Percentiles rank a stretch among this genome's conserved stretches.
Conservation (phyloP, 805 yeast species). For the Candida vartiovaarae region DNA sequence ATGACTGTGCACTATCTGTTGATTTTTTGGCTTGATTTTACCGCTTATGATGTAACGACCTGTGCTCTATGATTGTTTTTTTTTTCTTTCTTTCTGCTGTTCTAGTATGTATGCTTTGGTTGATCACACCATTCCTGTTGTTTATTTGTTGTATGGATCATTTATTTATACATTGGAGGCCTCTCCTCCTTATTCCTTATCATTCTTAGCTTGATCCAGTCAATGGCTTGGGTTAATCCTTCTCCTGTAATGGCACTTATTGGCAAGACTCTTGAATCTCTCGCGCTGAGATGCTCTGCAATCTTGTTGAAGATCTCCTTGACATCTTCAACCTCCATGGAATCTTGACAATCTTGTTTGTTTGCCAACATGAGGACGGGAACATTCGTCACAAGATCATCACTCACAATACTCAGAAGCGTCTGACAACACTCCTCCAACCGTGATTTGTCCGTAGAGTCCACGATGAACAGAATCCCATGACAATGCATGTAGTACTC, state of each 20-base stretch:
- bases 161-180: constrained; percentile 26
- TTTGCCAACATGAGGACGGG: constrained; percentile 94
- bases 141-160: neutral
- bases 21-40: neutral
- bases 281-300: constrained; percentile 79
- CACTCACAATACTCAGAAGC: constrained; percentile 46
- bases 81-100: neutral
- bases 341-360: constrained; percentile 75
- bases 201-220: constrained; percentile 76
- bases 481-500: constrained; percentile 82
- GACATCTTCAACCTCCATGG: constrained; percentile 69
- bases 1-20: neutral
- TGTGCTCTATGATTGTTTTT: neutral
- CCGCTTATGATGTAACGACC: neutral
- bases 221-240: constrained; percentile 81
- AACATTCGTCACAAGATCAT: constrained; percentile 55
- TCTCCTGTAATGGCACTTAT: constrained; percentile 74
- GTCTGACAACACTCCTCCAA: constrained; percentile 77
- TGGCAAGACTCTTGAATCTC: constrained; percentile 86
- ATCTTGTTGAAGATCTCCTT: constrained; percentile 77
- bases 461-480: constrained; percentile 88
- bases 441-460: constrained; percentile 78
- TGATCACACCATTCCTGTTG: too few species aligned
- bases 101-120: constrained; percentile 22
- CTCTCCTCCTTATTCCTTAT: constrained; percentile 35